Evolutionary conservation across 75 land plant genomes (phyloP).

Genomic region (Selaginella moellendorffii): DNA sequence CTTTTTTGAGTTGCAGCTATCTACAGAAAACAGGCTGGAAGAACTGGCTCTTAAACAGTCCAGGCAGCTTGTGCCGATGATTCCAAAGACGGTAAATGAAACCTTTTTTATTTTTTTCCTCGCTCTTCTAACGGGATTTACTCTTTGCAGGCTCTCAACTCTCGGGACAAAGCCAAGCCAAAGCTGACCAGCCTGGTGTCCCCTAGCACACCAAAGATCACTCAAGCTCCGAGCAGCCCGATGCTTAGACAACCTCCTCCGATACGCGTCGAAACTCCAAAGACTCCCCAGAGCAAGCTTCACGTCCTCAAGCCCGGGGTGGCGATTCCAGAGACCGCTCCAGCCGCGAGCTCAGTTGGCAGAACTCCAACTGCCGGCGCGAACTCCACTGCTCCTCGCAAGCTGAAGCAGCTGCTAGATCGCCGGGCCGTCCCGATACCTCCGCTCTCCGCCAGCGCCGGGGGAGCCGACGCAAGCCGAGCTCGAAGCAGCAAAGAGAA

Average conservation of each 20-base stretch:
- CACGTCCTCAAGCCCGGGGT: constrained; percentile 8
- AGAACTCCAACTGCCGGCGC: constrained; percentile 8
- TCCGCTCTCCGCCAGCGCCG: neutral
- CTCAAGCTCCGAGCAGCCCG: constrained; percentile 13
- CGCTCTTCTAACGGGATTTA: neutral
- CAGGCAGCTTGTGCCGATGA: constrained; percentile 56
- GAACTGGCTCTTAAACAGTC: constrained; percentile 64
- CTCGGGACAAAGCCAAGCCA: constrained; percentile 16
- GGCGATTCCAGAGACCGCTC: constrained; percentile 8
- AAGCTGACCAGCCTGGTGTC: constrained; percentile 15
- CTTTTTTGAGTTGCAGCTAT: neutral
- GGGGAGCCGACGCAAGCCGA: too few species aligned
- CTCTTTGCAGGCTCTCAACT: neutral
- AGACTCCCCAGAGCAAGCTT: neutral
- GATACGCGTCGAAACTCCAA: constrained; percentile 13
- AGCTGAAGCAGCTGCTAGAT: constrained; percentile 22
- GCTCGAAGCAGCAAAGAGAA: too few species aligned
- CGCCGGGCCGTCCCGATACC: constrained; percentile 15
- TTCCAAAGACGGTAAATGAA: constrained; percentile 25
- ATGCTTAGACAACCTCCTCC: constrained; percentile 6
- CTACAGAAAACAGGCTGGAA: constrained; percentile 42
- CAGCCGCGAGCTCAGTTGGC: constrained; percentile 1
- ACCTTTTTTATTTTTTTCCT: constrained; percentile 5
- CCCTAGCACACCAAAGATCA: constrained; percentile 9
- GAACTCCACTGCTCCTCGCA: constrained; percentile 10